Evolutionary conservation across 2,329 filamentous ascomycete genomes (phyloP), one percentile per base, ranked within the genome.

Genomic region (Pseudocercospora fijiensis): DNA sequence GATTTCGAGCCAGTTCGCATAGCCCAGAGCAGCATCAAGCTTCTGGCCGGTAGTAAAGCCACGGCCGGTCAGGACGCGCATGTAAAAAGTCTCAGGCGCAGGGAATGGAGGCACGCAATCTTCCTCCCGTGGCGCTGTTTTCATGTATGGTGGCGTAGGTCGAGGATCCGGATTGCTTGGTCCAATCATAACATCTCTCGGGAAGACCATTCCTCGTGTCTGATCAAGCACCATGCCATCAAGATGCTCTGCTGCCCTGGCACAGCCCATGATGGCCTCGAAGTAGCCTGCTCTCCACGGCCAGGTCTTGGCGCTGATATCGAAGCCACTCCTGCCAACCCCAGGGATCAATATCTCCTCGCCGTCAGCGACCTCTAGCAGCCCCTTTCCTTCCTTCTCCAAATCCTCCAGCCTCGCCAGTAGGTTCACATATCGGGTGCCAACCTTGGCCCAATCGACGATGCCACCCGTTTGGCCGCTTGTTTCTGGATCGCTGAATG

Each of bases 201-300:
- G 87, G 69, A 91, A 94, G 28, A 89, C 84, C 26, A 89, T 78
- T 47, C 84, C 83, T 67, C 87, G 83, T 8, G 84, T 88, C 51
- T 78, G 86, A 76, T 96, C 92, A 49, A 84, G 82, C 16, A 96
- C 82, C 84, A 88, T 92, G 55, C 89, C 90, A 67, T 96, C 91
- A 24, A 96, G 79, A 69, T 93, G 86, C 77, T 97, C 93, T 4
- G 92, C 88, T 0, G 88, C 86, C 68, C 86, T 86, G 0, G 89
- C 93, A 64, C 86, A 86, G 10, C 89, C 84, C 86, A 97, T 91
- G 53, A 97, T 79, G 2, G 88, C 84, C 72, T 96, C 87, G 72
- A 89, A 92, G 77, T 98, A 98, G 0, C 92, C 92, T 61, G 91
- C 83, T 71, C 89, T 83, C 94, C 93, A 98, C 57, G 89, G 83